Conservation (phyloP, 2,329 filamentous ascomycete genomes). For the Epichloe brachyelytri region DNA sequence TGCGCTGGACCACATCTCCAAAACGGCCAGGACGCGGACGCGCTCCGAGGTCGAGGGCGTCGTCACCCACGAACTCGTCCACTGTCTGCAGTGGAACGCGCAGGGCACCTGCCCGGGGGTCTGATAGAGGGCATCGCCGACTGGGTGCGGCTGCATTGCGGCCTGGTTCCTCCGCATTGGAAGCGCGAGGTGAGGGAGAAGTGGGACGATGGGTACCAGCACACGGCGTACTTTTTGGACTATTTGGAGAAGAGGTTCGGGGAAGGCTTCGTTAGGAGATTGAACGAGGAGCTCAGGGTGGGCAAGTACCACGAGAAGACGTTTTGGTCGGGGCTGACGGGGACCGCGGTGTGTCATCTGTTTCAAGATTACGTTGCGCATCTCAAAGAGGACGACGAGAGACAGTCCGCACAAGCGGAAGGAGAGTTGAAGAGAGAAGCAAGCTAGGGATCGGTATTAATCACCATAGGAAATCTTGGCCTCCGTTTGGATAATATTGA, state of each 20-base stretch:
- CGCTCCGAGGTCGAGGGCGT: slow-evolving; percentile 65
- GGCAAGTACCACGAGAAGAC: slow-evolving; percentile 48
- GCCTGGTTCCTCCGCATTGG: slow-evolving; percentile 75
- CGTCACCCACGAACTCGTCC: slow-evolving; percentile 82
- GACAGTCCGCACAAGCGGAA: neutral
- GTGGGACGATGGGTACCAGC: slow-evolving; percentile 88
- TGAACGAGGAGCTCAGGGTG: slow-evolving; percentile 57
- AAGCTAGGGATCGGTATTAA: too few relatives aligned
- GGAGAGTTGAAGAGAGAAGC: too few relatives aligned
- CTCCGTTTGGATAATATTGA: too few relatives aligned
- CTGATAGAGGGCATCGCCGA: slow-evolving; percentile 87
- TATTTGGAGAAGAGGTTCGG: slow-evolving; percentile 63
- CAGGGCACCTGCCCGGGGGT: slow-evolving; percentile 53
- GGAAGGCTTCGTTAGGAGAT: slow-evolving; percentile 41
- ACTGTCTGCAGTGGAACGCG: slow-evolving; percentile 80
- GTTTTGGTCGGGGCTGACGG: slow-evolving; percentile 60
- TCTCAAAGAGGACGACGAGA: neutral
- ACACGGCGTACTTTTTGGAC: slow-evolving; percentile 81
- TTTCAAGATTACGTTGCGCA: slow-evolving; percentile 56
- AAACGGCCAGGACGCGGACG: slow-evolving; percentile 30
- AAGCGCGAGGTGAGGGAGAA: slow-evolving; percentile 40
- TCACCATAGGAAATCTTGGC: too few relatives aligned
- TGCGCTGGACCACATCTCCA: slow-evolving; percentile 59
- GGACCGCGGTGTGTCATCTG: slow-evolving; percentile 50
- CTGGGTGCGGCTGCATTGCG: slow-evolving; percentile 70